Evolutionary conservation across 352 stramenopile species (phyloP).

Genomic region (Globisporangium paroecandrum): DNA sequence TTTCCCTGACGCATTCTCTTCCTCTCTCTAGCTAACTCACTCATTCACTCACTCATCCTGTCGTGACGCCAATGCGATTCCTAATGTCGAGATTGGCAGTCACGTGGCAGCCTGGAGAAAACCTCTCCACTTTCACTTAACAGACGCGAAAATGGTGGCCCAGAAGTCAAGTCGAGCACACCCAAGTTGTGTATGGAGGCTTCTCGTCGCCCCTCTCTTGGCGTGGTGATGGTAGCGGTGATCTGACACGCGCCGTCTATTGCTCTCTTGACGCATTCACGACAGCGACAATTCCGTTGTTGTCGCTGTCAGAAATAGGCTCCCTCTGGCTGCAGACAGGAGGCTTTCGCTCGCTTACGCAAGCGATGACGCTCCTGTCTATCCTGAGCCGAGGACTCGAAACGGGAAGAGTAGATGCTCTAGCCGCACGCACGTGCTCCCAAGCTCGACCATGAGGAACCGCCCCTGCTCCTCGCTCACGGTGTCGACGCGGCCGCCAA

Average conservation of each 20-base stretch:
- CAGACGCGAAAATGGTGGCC: not conserved
- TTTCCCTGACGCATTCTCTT: not conserved
- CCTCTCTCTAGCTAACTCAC: not conserved
- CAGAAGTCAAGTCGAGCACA: not conserved
- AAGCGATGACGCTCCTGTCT: not conserved
- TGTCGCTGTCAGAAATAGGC: not conserved
- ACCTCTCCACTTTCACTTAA: not conserved
- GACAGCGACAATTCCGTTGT: conserved; percentile 7
- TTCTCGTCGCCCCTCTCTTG: not conserved
- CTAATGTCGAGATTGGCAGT: not conserved
- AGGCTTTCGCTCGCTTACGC: not conserved
- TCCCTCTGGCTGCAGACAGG: not conserved
- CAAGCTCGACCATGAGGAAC: conserved; percentile 14
- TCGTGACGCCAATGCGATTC: not conserved
- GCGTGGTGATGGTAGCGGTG: not conserved
- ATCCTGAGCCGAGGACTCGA: not conserved
- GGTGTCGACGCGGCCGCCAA: conserved; percentile 2
- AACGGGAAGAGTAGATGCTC: conserved; percentile 10
- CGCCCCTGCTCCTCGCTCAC: conserved; percentile 9
- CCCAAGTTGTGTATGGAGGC: not conserved
- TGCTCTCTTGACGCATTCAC: not conserved
- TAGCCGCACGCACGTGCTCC: conserved; percentile 2
- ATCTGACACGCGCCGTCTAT: not conserved
- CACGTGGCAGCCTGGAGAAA: not conserved
- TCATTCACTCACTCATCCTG: not conserved